Base-by-base conservation (phyloP, 164 flowering plant species). In the Hamamelis virginiana region DNA sequence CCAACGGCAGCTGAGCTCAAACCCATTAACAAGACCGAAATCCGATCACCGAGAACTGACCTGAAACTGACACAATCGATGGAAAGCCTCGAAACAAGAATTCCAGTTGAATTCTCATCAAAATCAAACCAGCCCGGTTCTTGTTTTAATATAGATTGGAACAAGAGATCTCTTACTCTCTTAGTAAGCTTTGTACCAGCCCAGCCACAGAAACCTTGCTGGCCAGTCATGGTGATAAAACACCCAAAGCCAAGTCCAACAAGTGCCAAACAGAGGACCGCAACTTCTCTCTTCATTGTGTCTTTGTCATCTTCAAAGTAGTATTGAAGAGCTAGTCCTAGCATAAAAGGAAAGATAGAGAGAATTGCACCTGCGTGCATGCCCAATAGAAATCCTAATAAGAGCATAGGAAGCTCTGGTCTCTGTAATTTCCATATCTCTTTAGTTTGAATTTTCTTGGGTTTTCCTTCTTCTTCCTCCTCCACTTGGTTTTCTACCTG, bases 41-140 rank as follows among this genome's bases (percentile, higher is more conserved):
- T 67, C 5, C 90, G 70, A 45, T 87, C 92, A 11, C 90, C 91
- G 13, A 88, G 86, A 13, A 88, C 85, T 10, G 92, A 83, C 0
- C 93, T 74, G 52, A 86, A 90, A 64, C 81, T 83, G 15, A 85
- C 48, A 43, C 80, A 81, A 62, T 88, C 90, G 27, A 70, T 65
- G 2, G 91, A 82, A 46, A 88, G 88, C 75, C 81, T 83, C 13
- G 91, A 87, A 22, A 87, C 82, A 14, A 88, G 91, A 4, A 83
- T 62, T 46, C 90, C 92, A 5, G 81, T 80, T 8, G 91, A 87
- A 59, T 90, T 90, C 60, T 90, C 87, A 2, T 79, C 82, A 25
- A 80, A 73, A 74, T 88, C 92, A 27, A 90, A 90, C 91, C 96
- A 90, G 41, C 96, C 91, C 0, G 92, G 92, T 59, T 90, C 92